Evolutionary conservation across 2,329 filamentous ascomycete species (phyloP).

Genomic region (Pseudogymnoascus sp.): DNA sequence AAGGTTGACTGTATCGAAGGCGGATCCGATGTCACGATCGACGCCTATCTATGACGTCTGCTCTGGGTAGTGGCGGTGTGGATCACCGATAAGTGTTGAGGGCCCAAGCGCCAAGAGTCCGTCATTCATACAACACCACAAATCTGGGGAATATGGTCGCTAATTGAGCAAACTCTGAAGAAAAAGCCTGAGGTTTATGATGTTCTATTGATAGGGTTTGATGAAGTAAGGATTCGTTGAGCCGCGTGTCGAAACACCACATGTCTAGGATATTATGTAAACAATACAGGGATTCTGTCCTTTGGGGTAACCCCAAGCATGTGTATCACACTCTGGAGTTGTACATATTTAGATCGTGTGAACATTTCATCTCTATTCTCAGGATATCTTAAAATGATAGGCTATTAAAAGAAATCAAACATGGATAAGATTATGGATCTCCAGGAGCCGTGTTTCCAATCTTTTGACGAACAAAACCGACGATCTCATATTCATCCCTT

Average conservation of each 20-base stretch:
- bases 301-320: background rate
- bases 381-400: background rate
- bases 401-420: background rate
- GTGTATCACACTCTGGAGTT: background rate
- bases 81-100: constrained; percentile 3
- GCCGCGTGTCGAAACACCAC: background rate
- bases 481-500: background rate
- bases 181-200: background rate
- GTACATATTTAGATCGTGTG: background rate
- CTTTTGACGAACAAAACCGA: background rate
- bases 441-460: background rate
- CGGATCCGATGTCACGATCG: constrained; percentile 4
- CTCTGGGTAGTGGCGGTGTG: background rate
- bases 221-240: background rate
- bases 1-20: background rate
- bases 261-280: background rate
- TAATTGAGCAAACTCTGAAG: background rate
- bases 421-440: background rate
- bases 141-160: background rate
- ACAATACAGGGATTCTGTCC: background rate
- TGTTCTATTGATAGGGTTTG: background rate
- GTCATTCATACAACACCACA: background rate
- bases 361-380: background rate
- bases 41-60: constrained; percentile 6
- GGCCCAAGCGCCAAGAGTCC: background rate